Conservation (phyloP, 1,284 basidiomycete species). For the Apiotrichum domesticum region DNA sequence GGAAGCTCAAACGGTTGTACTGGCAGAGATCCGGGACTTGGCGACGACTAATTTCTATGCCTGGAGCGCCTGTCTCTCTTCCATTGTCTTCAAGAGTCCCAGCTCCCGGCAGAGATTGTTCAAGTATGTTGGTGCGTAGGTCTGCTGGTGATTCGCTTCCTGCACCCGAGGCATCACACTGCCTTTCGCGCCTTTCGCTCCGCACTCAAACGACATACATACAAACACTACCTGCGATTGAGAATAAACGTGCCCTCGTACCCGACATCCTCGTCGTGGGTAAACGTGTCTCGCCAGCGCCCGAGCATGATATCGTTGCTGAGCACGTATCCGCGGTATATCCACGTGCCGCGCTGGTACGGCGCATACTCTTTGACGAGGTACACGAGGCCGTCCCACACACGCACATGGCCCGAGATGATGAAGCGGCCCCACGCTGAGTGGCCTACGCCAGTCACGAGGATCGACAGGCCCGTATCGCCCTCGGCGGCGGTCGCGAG, state of each 20-base stretch:
- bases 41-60: no score
- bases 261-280: conserved; percentile 43
- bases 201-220: no score
- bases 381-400: conserved; percentile 52
- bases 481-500: no score
- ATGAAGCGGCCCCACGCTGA: conserved; percentile 52
- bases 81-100: no score
- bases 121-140: no score
- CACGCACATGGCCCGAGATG: conserved; percentile 49
- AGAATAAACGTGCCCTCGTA: conserved; percentile 49
- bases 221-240: conserved; percentile 23
- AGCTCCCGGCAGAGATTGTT: no score
- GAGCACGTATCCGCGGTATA: conserved; percentile 50
- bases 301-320: conserved; percentile 42
- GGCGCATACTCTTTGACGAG: conserved; percentile 51
- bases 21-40: no score
- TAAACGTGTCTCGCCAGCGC: conserved; percentile 47
- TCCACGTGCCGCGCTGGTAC: conserved; percentile 47
- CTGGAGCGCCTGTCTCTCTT: no score
- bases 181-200: no score
- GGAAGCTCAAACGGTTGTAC: no score
- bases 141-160: no score
- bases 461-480: conserved; percentile 42
- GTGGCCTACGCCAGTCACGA: conserved; percentile 51
- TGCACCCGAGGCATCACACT: no score